Evolutionary conservation across 2,329 filamentous ascomycete species (phyloP).

Genomic region (Madurella fahalii): DNA sequence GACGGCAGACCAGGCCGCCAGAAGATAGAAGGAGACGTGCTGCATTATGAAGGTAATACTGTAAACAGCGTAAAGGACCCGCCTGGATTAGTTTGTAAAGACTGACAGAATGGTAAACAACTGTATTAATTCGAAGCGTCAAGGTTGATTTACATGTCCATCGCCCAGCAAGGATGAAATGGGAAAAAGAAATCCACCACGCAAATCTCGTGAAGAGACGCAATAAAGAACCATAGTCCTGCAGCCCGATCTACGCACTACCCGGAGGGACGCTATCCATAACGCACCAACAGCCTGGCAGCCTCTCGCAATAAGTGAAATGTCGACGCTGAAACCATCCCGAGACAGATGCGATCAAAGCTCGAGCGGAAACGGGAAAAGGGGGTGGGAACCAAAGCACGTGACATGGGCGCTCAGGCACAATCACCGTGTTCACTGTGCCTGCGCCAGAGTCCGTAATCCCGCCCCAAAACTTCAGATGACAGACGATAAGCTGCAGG

Average conservation of each 20-base stretch:
- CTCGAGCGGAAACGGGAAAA: neutral
- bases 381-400: neutral
- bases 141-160: neutral
- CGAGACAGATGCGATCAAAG: slow-evolving; percentile 20
- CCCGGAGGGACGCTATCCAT: neutral
- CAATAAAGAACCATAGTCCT: neutral
- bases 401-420: slow-evolving; percentile 1
- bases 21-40: slow-evolving; percentile 3
- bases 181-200: neutral
- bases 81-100: too few species aligned
- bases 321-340: slow-evolving; percentile 23
- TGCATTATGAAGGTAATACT: slow-evolving; percentile 4
- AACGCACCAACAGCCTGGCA: neutral
- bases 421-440: neutral
- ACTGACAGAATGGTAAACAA: neutral
- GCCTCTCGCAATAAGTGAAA: neutral
- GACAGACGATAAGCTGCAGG: neutral
- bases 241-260: neutral
- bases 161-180: neutral
- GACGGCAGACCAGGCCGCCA: slow-evolving; percentile 13
- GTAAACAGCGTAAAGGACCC: neutral
- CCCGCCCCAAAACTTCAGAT: neutral
- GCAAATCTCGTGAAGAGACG: neutral
- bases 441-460: neutral
- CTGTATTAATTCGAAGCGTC: neutral